A percentile compares a stretch with the other conserved stretches of the same genome.
Evolutionary conservation across 1,139 yeast species (phyloP).

Genomic region (Suhomyces maxii): DNA sequence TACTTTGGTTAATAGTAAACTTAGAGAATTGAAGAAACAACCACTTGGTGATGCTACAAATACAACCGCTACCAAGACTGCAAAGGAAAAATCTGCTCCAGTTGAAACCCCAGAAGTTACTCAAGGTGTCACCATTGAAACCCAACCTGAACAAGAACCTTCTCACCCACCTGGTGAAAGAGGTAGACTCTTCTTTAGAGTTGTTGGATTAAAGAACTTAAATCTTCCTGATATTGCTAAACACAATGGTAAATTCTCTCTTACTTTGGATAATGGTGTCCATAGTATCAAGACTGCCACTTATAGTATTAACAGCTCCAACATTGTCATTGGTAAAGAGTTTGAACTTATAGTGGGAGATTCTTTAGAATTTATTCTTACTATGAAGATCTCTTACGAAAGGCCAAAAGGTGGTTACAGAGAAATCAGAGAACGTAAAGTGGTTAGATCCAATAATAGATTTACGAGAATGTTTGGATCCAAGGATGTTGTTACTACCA

Average conservation of each 20-base stretch:
- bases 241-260: constrained; percentile 63
- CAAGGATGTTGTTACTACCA: constrained; percentile 51
- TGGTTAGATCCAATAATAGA: constrained; percentile 47
- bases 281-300: constrained; percentile 81
- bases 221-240: constrained; percentile 54
- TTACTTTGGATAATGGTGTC: constrained; percentile 85
- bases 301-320: constrained; percentile 43
- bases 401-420: constrained; percentile 55
- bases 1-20: constrained; percentile 7
- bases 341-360: constrained; percentile 77
- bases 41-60: neutral
- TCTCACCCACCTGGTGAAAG: constrained; percentile 40
- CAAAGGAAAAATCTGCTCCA: neutral
- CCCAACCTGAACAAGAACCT: constrained; percentile 6
- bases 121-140: constrained; percentile 15
- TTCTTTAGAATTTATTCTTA: constrained; percentile 66
- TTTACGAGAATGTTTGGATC: constrained; percentile 50
- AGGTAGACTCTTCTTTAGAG: constrained; percentile 72
- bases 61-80: neutral
- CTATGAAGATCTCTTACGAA: constrained; percentile 65
- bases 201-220: constrained; percentile 59
- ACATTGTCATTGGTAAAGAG: constrained; percentile 66
- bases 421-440: constrained; percentile 57
- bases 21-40: constrained; percentile 6
- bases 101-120: neutral